A percentile compares a stretch with the other conserved stretches of the same genome.
Conservation (phyloP, 2,329 filamentous ascomycete genomes). For the Bisporella sp. region DNA sequence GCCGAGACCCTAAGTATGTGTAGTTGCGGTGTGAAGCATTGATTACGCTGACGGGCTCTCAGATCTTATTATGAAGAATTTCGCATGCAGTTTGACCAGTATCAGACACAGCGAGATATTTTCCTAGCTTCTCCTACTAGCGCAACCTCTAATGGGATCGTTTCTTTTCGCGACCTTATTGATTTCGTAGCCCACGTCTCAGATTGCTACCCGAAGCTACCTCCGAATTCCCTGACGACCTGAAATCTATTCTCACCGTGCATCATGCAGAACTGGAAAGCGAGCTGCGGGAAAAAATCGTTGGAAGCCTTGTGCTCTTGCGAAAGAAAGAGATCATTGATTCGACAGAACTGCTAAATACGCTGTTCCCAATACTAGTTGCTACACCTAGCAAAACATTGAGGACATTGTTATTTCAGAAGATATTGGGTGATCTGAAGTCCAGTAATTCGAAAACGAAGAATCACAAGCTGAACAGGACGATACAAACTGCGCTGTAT, state of each 20-base stretch:
- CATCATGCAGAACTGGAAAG: constrained; percentile 79
- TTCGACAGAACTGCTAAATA: constrained; percentile 75
- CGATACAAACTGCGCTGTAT: constrained; percentile 87
- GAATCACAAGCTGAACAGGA: constrained; percentile 89
- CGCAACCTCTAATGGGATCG: constrained; percentile 68
- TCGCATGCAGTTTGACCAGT: constrained; percentile 80
- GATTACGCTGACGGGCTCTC: constrained; percentile 4
- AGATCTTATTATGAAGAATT: constrained; percentile 90
- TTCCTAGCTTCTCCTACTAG: constrained; percentile 79
- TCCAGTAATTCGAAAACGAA: constrained; percentile 79
- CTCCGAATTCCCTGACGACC: constrained; percentile 66
- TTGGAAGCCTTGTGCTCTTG: constrained; percentile 80
- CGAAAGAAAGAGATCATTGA: constrained; percentile 89
- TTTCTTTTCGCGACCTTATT: constrained; percentile 84
- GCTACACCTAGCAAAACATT: constrained; percentile 89
- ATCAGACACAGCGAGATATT: constrained; percentile 84
- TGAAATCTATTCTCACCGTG: constrained; percentile 71
- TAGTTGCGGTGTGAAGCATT: not conserved
- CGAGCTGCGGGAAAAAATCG: constrained; percentile 89
- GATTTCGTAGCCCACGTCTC: constrained; percentile 91
- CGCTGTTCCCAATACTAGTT: constrained; percentile 89
- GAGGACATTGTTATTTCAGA: constrained; percentile 75
- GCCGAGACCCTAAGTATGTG: constrained; percentile 70
- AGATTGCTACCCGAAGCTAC: constrained; percentile 84
- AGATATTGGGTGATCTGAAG: constrained; percentile 86